phyloP scores from a whole-genome alignment of 768 basidiomycete species.

The Podaxis pistillaris region DNA sequence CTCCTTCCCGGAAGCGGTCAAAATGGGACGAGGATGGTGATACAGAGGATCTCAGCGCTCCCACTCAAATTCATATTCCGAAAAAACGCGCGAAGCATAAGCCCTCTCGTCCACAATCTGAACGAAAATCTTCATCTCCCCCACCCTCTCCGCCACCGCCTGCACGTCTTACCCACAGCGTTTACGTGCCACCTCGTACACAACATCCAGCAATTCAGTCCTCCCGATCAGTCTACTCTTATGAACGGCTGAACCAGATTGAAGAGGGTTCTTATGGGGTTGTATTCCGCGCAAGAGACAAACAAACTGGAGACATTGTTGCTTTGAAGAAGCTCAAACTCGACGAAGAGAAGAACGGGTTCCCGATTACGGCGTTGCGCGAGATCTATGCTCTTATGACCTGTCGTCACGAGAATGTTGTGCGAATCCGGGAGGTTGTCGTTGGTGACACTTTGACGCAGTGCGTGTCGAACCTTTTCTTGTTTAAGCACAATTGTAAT shows the following conservation, averaged over 20 bases:
- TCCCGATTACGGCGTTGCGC: slow-evolving; percentile 94
- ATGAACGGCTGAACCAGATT: slow-evolving; percentile 94
- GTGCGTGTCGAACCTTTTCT: slow-evolving; percentile 57
- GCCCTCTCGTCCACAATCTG: slow-evolving; percentile 22
- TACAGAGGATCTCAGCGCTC: slow-evolving; percentile 26
- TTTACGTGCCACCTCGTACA: slow-evolving; percentile 73
- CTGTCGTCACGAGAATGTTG: slow-evolving; percentile 93
- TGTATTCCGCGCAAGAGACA: slow-evolving; percentile 95
- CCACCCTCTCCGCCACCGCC: slow-evolving; percentile 19
- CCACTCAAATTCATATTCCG: slow-evolving; percentile 36
- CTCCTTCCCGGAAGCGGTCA: slow-evolving; percentile 70
- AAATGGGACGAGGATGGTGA: slow-evolving; percentile 65
- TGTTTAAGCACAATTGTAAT: slow-evolving; percentile 25
- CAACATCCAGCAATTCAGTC: slow-evolving; percentile 77
- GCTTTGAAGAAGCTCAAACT: slow-evolving; percentile 98
- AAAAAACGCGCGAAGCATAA: slow-evolving; percentile 58
- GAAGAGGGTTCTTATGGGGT: slow-evolving; percentile 99
- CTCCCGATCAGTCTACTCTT: slow-evolving; percentile 91
- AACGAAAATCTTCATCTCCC: slow-evolving; percentile 18
- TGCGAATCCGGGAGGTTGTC: slow-evolving; percentile 94
- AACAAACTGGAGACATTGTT: slow-evolving; percentile 92
- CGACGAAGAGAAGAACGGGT: slow-evolving; percentile 98
- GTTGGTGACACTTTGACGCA: slow-evolving; percentile 98
- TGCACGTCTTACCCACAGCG: slow-evolving; percentile 45
- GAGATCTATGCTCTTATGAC: slow-evolving; percentile 97